These are phyloP conservation scores for Euryodendron excelsum DNA, from an alignment of 148 eudicot genomes.

Conservation along the genomic window DNA sequence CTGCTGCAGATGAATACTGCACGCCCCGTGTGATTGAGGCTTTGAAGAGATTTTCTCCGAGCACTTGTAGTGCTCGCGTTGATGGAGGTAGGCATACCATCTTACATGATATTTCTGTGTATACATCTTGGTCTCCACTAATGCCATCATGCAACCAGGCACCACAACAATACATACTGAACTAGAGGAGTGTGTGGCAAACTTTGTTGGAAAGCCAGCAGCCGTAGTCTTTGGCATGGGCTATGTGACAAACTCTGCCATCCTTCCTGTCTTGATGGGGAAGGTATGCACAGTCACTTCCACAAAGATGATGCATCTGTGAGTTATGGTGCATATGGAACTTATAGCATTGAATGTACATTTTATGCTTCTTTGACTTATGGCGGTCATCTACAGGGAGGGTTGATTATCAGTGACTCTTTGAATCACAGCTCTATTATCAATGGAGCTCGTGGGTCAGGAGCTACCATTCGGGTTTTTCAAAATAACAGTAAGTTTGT, in stretches of 20 bases:
- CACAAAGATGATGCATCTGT: neutral
- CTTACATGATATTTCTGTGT: neutral
- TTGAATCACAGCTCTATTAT: conserved; percentile 94
- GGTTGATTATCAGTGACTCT: conserved; percentile 92
- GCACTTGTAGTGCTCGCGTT: conserved; percentile 83
- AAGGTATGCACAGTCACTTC: conserved; percentile 47
- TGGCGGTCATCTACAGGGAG: conserved; percentile 60
- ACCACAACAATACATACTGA: conserved; percentile 69
- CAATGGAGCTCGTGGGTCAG: conserved; percentile 98
- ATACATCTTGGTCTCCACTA: conserved; percentile 11
- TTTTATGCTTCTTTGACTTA: neutral
- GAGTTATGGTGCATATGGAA: neutral
- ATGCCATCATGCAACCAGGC: conserved; percentile 45
- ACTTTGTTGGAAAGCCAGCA: conserved; percentile 88
- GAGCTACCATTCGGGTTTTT: conserved; percentile 80
- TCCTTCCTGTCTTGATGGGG: conserved; percentile 83
- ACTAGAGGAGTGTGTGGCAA: conserved; percentile 82
- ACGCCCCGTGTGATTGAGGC: conserved; percentile 85
- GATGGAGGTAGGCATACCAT: conserved; percentile 71
- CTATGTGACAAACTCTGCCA: conserved; percentile 90
- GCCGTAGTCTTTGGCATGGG: conserved; percentile 94
- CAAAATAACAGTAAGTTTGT: conserved; percentile 87
- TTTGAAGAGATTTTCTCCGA: conserved; percentile 64
- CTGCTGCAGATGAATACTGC: conserved; percentile 95
- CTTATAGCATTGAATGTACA: neutral